phyloP scores from a whole-genome alignment of 2,329 filamentous ascomycete species.

The Colletotrichum sp. region DNA sequence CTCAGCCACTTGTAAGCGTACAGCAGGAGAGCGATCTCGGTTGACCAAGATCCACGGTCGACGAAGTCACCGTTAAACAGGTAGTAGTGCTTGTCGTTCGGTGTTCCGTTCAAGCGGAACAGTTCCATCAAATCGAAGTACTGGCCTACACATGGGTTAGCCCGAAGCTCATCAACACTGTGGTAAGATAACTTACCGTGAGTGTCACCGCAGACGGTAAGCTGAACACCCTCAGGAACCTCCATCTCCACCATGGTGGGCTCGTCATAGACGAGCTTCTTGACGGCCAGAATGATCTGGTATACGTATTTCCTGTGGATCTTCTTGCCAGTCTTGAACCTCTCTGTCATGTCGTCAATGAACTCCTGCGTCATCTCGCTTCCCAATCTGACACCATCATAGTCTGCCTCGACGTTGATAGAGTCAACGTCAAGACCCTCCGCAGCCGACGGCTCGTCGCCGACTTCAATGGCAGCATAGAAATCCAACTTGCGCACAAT shows the following conservation, averaged over 20 bases:
- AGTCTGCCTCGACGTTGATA: constrained; percentile 81
- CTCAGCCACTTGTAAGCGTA: constrained; percentile 98
- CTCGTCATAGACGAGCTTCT: constrained; percentile 89
- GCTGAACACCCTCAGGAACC: constrained; percentile 75
- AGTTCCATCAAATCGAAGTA: constrained; percentile 98
- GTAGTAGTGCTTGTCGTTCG: constrained; percentile 87
- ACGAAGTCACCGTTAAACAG: constrained; percentile 99
- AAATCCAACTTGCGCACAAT: constrained; percentile 92
- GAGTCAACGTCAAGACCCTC: constrained; percentile 88
- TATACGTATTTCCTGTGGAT: constrained; percentile 96
- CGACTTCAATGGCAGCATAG: constrained; percentile 91
- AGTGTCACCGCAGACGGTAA: constrained; percentile 97
- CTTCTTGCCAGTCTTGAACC: constrained; percentile 96
- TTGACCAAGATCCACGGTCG: constrained; percentile 96
- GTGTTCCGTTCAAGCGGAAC: constrained; percentile 88
- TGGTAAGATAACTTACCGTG: constrained; percentile 66
- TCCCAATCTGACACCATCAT: constrained; percentile 82
- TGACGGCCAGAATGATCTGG: constrained; percentile 90
- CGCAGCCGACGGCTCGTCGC: constrained; percentile 89
- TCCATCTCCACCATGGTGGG: constrained; percentile 96
- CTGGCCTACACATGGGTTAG: constrained; percentile 67
- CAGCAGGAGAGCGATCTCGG: constrained; percentile 90
- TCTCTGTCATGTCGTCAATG: constrained; percentile 94
- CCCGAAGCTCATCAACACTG: neutral
- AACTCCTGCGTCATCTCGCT: constrained; percentile 95